Evolutionary conservation across 2,329 filamentous ascomycete species (phyloP).

Genomic region (Trichothecium sympodiale): DNA sequence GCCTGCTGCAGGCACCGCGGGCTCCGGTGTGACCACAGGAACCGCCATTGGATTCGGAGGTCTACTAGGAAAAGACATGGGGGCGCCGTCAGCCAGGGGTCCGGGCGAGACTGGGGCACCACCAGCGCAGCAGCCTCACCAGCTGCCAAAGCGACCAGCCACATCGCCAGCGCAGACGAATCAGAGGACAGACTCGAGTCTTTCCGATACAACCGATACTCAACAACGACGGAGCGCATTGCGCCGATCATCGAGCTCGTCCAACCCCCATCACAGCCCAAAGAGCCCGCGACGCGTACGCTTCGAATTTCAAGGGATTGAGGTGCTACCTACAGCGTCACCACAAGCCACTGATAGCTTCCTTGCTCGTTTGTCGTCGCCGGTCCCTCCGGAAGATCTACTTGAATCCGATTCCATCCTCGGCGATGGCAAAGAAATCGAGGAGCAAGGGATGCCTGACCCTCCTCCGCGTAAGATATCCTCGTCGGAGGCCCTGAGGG

Average conservation of each 20-base stretch:
- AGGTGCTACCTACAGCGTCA: conserved; percentile 49
- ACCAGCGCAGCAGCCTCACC: neutral
- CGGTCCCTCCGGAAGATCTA: conserved; percentile 14
- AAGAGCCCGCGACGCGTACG: conserved; percentile 50
- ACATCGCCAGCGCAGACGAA: no score
- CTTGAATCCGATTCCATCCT: conserved; percentile 19
- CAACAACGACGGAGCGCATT: conserved; percentile 43
- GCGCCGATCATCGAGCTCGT: conserved; percentile 42
- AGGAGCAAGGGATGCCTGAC: conserved; percentile 12
- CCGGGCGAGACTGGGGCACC: conserved; percentile 1
- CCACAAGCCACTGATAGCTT: conserved; percentile 29
- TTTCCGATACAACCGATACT: conserved; percentile 41
- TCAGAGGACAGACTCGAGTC: neutral
- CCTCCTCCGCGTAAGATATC: conserved; percentile 41
- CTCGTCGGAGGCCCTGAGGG: conserved; percentile 42
- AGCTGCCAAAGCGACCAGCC: neutral
- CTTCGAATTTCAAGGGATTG: conserved; percentile 48
- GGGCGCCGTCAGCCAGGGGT: conserved; percentile 3
- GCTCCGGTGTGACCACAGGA: neutral
- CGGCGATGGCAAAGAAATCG: conserved; percentile 25
- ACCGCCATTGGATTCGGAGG: neutral
- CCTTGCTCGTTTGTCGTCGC: conserved; percentile 14
- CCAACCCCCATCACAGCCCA: conserved; percentile 27
- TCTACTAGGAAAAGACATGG: conserved; percentile 12
- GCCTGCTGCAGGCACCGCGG: conserved; percentile 1